phyloP scores from a whole-genome alignment of 768 basidiomycete genomes.

The Tremella yokohamensis region DNA sequence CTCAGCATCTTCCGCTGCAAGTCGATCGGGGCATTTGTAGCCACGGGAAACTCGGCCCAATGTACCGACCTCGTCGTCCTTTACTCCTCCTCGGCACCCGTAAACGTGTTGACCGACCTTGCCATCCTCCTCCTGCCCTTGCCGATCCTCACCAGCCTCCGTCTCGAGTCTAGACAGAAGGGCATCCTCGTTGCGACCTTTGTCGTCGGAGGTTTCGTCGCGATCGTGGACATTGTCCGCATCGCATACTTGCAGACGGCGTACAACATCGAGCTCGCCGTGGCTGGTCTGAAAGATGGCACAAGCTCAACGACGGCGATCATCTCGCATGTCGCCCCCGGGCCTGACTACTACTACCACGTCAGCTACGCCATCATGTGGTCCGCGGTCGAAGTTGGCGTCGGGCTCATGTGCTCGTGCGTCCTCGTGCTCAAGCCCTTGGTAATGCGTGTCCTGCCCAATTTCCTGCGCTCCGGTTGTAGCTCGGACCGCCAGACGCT shows the following conservation, averaged over 20 bases:
- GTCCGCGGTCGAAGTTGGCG: conserved; percentile 44
- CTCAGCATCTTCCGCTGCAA: conserved; percentile 47
- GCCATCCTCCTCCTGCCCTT: conserved; percentile 46
- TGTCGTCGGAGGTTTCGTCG: conserved; percentile 45
- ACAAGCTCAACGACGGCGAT: background rate
- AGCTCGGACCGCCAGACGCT: too few relatives aligned
- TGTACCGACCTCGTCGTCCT: conserved; percentile 46
- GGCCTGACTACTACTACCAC: conserved; percentile 37
- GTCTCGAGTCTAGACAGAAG: conserved; percentile 46
- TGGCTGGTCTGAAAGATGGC: background rate
- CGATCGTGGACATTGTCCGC: conserved; percentile 47
- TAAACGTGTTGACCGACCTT: conserved; percentile 48
- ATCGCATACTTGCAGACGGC: conserved; percentile 48
- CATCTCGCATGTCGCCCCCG: conserved; percentile 7
- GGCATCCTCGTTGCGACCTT: conserved; percentile 45
- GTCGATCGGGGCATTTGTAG: conserved; percentile 37
- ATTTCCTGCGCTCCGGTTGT: conserved; percentile 15
- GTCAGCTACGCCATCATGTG: conserved; percentile 45
- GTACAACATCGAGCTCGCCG: conserved; percentile 21
- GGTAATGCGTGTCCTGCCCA: conserved; percentile 37
- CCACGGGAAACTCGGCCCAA: conserved; percentile 8
- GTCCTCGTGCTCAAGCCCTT: conserved; percentile 47
- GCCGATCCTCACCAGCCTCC: conserved; percentile 45
- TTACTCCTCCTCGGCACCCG: conserved; percentile 46
- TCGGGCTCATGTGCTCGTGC: conserved; percentile 45